Percentiles rank a stretch among this genome's conserved stretches.
These are phyloP conservation scores for Asparagopsis taxiformis DNA, from an alignment of 31 red algal species.

Conservation along the genomic window DNA sequence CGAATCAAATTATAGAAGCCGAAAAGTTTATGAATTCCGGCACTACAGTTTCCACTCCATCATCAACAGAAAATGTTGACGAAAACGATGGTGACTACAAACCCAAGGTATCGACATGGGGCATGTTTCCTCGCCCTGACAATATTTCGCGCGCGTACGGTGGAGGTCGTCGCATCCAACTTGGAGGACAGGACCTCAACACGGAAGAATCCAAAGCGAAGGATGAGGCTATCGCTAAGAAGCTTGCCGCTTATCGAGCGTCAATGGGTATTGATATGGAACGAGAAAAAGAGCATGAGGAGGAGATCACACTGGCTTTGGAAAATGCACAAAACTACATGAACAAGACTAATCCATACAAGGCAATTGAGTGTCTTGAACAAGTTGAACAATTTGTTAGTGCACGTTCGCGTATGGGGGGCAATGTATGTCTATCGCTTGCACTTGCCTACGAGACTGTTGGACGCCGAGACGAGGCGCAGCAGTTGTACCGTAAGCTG, in stretches of 20 bases:
- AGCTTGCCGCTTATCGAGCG: slow-evolving; percentile 54
- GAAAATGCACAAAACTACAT: slow-evolving; percentile 13
- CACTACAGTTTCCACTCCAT: not conserved
- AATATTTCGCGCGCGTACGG: slow-evolving; percentile 84
- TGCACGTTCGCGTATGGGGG: slow-evolving; percentile 46
- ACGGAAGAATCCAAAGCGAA: slow-evolving; percentile 26
- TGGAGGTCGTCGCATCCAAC: slow-evolving; percentile 60
- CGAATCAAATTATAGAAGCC: slow-evolving; percentile 54
- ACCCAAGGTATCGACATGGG: slow-evolving; percentile 91
- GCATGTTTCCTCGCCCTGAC: slow-evolving; percentile 82
- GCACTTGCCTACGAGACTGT: slow-evolving; percentile 67
- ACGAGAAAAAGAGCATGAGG: slow-evolving; percentile 59
- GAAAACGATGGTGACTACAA: slow-evolving; percentile 48
- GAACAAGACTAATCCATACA: slow-evolving; percentile 11
- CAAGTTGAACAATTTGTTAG: slow-evolving; percentile 37
- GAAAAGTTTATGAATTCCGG: slow-evolving; percentile 49
- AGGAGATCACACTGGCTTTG: slow-evolving; percentile 52
- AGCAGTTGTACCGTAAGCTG: slow-evolving; percentile 40
- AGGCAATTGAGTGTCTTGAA: slow-evolving; percentile 36
- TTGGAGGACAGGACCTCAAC: slow-evolving; percentile 53
- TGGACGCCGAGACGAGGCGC: slow-evolving; percentile 62
- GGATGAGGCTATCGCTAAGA: slow-evolving; percentile 33
- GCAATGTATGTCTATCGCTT: slow-evolving; percentile 49
- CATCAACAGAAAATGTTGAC: not conserved
- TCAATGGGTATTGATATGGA: slow-evolving; percentile 49